Base-by-base conservation (phyloP, 306 rosid genomes). In the Biancaea sappan region DNA sequence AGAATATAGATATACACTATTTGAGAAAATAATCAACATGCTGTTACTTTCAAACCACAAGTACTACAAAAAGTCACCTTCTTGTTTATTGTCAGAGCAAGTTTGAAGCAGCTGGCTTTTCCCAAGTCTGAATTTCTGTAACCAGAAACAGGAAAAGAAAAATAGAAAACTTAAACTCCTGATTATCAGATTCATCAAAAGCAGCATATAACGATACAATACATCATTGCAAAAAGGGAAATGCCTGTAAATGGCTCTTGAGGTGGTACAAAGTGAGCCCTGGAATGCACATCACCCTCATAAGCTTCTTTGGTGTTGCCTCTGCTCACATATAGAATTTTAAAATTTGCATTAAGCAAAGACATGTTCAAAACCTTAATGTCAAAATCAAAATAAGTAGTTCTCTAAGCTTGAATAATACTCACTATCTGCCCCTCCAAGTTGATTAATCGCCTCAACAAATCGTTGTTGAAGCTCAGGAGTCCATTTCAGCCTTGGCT, bases 401-500 rank as follows among this genome's bases (percentile, higher is more conserved):
- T 34, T 58, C 18, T 7, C 5, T 51, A 56, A 48, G 53, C 31
- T 62, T 73, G 59, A 63, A 71, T 21, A 38, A 43, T 63, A 87
- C 95, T 83, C 81, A 92, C 97, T 90, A 18, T 92, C 88, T 82
- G 92, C 71, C 19, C 96, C 96, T 73, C 96, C 96, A 59, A 92
- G 93, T 47, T 90, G 96, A 79, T 35, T 75, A 54, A 92, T 80
- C 10, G 93, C 97, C 31, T 90, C 97, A 40, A 76, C 84, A 78
- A 92, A 90, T 66, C 89, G 73, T 24, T 85, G 88, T 76, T 92
- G 97, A 86, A 90, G 94, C 37, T 92, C 92, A 37, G 91, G 75
- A 66, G 96, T 92, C 96, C 97, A 88, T 76, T 94, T 94, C n/a
- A 94, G 84, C 82, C 97, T 86, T 44, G 98, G 97, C 83, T 90